Evolutionary conservation across 129 eudicot species (phyloP), one percentile per base, ranked within the genome.

Genomic region (Saposhnikovia divaricata): DNA sequence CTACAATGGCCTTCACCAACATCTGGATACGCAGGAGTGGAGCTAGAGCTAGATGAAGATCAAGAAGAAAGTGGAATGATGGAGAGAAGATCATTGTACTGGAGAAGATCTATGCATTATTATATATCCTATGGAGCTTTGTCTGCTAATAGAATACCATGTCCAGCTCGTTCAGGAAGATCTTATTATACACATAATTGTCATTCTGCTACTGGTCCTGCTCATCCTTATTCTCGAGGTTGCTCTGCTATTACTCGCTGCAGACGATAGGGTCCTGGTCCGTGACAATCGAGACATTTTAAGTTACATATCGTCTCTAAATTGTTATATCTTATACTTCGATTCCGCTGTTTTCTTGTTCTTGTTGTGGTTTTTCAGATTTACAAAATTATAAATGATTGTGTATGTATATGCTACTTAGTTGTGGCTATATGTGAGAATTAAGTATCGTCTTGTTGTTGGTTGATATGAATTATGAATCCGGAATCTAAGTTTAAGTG

Each of bases 161-260:
- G 87, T 80, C 87, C 84, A 19, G 75, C 87, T 27, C 84, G 84
- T 34, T 84, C 87, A 45, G 87, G 87, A 18, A 80, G 84, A 55
- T 84, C 87, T 15, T 84, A 84, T 80, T 84, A 84, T 15, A 84
- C 81, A 0, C 84, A 68, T 25, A 80, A 84, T 80, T 84, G 87
- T 27, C 57, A 75, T 74, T 43, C 31, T 15, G 74, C 75, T 27
- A 72, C 43, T 34, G 87, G 79, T 1, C 84, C 87, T 25, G 87
- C 81, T 42, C 74, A 77, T 31, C 87, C 87, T 38, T 84, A 84
- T 55, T 37, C 53, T 77, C 71, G 87, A 76, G 81, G 87, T 73
- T 84, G 87, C 61, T 84, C 87, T 68, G 81, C 81, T 0, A 84
- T 84, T 8, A 84, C 87, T 3, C 80, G 83, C 18, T 84, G 87